Evolutionary conservation across 768 basidiomycete genomes (phyloP).

Genomic region (Hortiboletus flavorubellus): DNA sequence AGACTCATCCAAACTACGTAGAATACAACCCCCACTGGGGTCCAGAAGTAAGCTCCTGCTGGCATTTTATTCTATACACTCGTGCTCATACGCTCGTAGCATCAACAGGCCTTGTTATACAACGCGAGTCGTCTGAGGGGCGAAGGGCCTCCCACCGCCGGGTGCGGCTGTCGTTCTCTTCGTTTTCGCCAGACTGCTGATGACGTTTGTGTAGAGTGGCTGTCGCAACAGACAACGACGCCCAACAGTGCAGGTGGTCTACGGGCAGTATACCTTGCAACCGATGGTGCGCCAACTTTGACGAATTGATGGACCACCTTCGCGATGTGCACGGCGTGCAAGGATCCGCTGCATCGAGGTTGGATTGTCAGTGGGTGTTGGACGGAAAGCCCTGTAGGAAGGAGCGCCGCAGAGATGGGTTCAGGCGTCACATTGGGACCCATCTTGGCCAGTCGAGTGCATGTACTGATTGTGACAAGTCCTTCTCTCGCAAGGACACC

Average conservation of each 20-base stretch:
- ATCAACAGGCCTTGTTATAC: no score
- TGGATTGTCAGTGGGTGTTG: constrained; percentile 5
- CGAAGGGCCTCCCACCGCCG: not conserved
- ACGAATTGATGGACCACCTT: constrained; percentile 4
- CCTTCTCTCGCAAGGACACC: no score
- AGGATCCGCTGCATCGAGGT: no score
- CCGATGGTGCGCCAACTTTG: not conserved
- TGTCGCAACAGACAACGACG: not conserved
- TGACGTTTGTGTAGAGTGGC: not conserved
- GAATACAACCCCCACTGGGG: constrained; percentile 1
- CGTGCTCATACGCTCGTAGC: not conserved
- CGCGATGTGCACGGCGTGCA: not conserved
- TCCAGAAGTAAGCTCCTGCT: not conserved
- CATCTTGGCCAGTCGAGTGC: not conserved
- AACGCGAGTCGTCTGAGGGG: no score
- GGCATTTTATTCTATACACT: no score
- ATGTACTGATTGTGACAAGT: no score
- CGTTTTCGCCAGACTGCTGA: not conserved
- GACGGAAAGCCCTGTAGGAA: not conserved
- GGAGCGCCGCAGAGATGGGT: not conserved
- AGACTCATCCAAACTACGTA: no score
- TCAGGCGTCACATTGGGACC: constrained; percentile 4
- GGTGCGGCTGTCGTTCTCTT: not conserved
- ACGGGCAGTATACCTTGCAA: not conserved
- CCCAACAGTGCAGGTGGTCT: constrained; percentile 5